Conservation (phyloP, 805 yeast genomes). For the Nakazawaea holstii region DNA sequence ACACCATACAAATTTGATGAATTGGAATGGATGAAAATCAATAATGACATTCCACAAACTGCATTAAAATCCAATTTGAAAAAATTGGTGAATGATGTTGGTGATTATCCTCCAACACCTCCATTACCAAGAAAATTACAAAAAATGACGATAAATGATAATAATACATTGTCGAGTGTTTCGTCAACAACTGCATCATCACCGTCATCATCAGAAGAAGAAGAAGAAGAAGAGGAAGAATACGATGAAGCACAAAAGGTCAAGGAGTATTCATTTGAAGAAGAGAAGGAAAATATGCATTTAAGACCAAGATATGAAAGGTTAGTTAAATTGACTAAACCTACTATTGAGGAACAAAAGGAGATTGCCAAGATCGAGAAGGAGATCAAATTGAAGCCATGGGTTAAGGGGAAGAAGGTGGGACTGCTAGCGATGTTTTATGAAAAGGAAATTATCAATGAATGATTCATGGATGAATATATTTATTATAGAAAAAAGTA, state of each 20-base stretch:
- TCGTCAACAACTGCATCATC: too few relatives aligned
- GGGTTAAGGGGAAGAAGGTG: conserved; percentile 47
- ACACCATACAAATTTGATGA: neutral
- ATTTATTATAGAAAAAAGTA: neutral
- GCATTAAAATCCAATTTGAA: neutral
- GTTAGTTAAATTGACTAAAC: conserved; percentile 7
- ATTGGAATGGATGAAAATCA: neutral
- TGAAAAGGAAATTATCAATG: conserved; percentile 33
- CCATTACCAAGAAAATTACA: conserved; percentile 5
- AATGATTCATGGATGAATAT: neutral
- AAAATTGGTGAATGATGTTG: neutral
- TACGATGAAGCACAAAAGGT: neutral
- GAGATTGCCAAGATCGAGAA: neutral
- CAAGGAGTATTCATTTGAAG: neutral
- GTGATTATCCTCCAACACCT: conserved; percentile 1
- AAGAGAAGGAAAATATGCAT: neutral
- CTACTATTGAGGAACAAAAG: neutral
- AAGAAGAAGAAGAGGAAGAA: neutral
- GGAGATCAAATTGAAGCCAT: conserved; percentile 13
- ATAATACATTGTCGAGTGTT: neutral
- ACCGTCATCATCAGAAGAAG: neutral
- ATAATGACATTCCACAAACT: neutral
- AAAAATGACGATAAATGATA: neutral
- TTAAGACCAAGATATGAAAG: conserved; percentile 4
- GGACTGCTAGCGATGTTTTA: conserved; percentile 44